Evolutionary conservation across 176 grass and related monocot genomes (phyloP).

Genomic region (Bonia amplexicaulis): DNA sequence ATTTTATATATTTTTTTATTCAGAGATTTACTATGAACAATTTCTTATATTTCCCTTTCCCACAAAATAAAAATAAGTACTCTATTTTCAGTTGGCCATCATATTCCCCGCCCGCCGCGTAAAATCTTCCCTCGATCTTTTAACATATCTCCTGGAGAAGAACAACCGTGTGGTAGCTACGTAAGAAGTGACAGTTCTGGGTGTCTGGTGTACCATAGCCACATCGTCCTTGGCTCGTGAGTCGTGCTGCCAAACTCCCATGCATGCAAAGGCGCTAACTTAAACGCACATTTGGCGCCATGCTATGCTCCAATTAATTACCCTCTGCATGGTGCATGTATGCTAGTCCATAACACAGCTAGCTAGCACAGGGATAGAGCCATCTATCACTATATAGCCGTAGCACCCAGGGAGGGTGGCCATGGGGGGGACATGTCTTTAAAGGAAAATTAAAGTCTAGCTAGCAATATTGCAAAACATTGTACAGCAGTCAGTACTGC

Average conservation of each 20-base stretch:
- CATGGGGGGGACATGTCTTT: conserved; percentile 23
- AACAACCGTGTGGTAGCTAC: not conserved
- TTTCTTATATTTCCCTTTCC: not conserved
- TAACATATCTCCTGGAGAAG: not conserved
- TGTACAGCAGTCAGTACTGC: not conserved
- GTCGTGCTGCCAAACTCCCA: conserved; percentile 31
- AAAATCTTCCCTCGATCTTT: not conserved
- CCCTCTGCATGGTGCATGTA: not conserved
- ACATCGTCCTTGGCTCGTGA: conserved; percentile 8
- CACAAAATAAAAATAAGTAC: not conserved
- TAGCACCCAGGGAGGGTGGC: not conserved
- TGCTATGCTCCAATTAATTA: not conserved
- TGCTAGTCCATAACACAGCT: not conserved
- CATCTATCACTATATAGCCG: not conserved
- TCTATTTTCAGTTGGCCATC: not conserved
- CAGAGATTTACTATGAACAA: not conserved
- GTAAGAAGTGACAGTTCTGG: conserved; percentile 8
- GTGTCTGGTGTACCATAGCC: not conserved
- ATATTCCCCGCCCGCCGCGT: not conserved
- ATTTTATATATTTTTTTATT: not conserved
- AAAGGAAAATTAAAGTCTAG: conserved; percentile 31
- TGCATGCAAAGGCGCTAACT: not conserved
- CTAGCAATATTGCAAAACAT: conserved; percentile 13
- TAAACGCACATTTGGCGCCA: not conserved
- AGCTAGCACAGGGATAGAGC: not conserved